Evolutionary conservation across 352 stramenopile genomes (phyloP).

Genomic region (Globisporangium cederbergense): DNA sequence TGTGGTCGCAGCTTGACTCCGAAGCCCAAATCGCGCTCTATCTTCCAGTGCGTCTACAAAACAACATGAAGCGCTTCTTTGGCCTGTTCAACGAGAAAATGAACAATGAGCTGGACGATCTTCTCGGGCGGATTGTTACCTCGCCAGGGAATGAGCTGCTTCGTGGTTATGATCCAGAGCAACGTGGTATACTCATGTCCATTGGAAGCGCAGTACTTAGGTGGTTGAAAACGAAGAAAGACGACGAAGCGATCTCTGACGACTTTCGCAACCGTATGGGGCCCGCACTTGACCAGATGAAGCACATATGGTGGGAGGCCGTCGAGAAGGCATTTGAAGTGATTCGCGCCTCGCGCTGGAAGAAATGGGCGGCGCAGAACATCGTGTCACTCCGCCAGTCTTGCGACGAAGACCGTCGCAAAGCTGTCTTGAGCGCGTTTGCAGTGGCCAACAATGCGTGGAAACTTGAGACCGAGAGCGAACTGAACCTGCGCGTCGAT

Average conservation of each 20-base stretch:
- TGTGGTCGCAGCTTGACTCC: constrained; percentile 4
- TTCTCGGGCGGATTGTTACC: constrained; percentile 10
- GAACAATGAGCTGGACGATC: constrained; percentile 5
- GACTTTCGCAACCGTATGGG: constrained; percentile 14
- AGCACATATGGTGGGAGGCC: constrained; percentile 27
- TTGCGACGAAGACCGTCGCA: constrained; percentile 8
- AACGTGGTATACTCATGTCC: not conserved
- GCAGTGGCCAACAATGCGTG: not conserved
- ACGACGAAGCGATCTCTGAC: not conserved
- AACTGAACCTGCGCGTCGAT: not conserved
- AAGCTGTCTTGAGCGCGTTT: constrained; percentile 8
- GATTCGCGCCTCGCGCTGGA: constrained; percentile 8
- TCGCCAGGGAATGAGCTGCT: not conserved
- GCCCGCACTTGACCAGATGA: constrained; percentile 18
- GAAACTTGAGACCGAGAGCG: not conserved
- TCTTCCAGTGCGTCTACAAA: constrained; percentile 2
- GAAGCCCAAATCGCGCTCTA: constrained; percentile 5
- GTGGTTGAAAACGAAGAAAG: not conserved
- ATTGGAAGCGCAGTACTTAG: not conserved
- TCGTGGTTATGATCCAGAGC: not conserved
- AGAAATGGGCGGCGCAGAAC: not conserved
- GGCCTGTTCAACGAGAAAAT: constrained; percentile 2
- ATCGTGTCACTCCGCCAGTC: not conserved
- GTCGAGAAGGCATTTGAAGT: constrained; percentile 24
- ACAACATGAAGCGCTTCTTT: constrained; percentile 11